Evolutionary conservation across 2,329 filamentous ascomycete genomes (phyloP).

Genomic region (Alternaria atra): DNA sequence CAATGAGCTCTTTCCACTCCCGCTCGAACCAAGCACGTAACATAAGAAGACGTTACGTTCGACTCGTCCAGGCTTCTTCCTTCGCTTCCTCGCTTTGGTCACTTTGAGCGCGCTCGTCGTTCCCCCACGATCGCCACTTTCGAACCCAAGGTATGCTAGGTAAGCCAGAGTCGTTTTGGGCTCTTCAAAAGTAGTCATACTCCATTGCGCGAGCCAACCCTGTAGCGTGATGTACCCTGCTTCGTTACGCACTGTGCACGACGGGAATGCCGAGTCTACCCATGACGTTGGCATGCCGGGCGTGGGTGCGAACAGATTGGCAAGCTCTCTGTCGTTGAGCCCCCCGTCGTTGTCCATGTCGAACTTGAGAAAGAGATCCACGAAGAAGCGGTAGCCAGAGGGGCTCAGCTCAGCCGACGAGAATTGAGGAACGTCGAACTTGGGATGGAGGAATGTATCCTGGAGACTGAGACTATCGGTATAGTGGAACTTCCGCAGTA

Average conservation of each 20-base stretch:
- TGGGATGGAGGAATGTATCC: slow-evolving; percentile 89
- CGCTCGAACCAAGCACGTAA: slow-evolving; percentile 86
- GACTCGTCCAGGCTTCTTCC: slow-evolving; percentile 81
- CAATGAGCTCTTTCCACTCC: slow-evolving; percentile 89
- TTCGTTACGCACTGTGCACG: slow-evolving; percentile 93
- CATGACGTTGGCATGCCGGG: slow-evolving; percentile 88
- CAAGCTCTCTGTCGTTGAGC: slow-evolving; percentile 83
- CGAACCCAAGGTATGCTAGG: slow-evolving; percentile 94
- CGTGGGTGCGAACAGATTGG: slow-evolving; percentile 89
- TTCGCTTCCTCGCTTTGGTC: slow-evolving; percentile 88
- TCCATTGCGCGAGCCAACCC: slow-evolving; percentile 98
- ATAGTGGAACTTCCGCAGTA: slow-evolving; percentile 92
- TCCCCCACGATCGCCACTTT: slow-evolving; percentile 75
- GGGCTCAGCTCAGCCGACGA: slow-evolving; percentile 94
- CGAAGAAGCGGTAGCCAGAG: slow-evolving; percentile 94
- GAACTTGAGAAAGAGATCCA: slow-evolving; percentile 92
- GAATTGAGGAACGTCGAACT: slow-evolving; percentile 91
- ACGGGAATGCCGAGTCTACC: slow-evolving; percentile 88
- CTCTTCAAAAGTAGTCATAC: slow-evolving; percentile 98
- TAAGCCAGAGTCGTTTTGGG: slow-evolving; percentile 96
- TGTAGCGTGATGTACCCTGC: slow-evolving; percentile 94
- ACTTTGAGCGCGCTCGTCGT: slow-evolving; percentile 88
- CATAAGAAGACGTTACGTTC: slow-evolving; percentile 95
- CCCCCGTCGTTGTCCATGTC: slow-evolving; percentile 98
- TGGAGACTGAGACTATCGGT: slow-evolving; percentile 93